Percentiles rank a stretch among this genome's conserved stretches.
phyloP scores from a whole-genome alignment of 768 basidiomycete species.

The Pleurotus platypus region DNA sequence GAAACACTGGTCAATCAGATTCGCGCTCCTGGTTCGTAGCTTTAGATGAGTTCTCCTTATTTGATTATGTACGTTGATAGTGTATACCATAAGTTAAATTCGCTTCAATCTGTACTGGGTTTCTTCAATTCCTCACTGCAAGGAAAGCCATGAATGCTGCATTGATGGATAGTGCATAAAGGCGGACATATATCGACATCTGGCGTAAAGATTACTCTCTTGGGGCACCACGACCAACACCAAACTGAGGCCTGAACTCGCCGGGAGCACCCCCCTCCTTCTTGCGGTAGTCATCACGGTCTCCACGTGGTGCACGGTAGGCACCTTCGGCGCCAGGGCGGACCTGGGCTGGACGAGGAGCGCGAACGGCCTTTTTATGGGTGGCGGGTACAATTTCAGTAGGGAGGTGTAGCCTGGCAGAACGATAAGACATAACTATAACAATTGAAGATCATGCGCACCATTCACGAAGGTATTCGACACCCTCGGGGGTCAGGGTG shows the following conservation, averaged over 20 bases:
- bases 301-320: conserved; percentile 86
- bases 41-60: neutral
- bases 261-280: conserved; percentile 86
- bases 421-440: neutral
- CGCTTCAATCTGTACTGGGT: neutral
- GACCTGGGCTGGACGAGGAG: conserved; percentile 75
- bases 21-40: conserved; percentile 12
- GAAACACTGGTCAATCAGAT: conserved; percentile 71
- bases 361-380: conserved; percentile 93
- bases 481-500: conserved; percentile 92
- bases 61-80: neutral
- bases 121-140: neutral
- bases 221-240: conserved; percentile 86
- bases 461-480: conserved; percentile 95
- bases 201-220: conserved; percentile 50
- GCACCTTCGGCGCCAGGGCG: conserved; percentile 70
- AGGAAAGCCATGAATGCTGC: neutral
- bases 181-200: neutral
- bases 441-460: conserved; percentile 19
- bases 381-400: conserved; percentile 95
- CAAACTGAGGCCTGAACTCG: conserved; percentile 88
- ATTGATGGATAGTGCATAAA: neutral
- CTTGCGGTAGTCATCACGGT: conserved; percentile 90
- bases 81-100: conserved; percentile 6
- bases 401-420: conserved; percentile 85